These are phyloP conservation scores for Blastobotrys muscicola DNA, from an alignment of 805 yeast genomes.

Conservation along the genomic window DNA sequence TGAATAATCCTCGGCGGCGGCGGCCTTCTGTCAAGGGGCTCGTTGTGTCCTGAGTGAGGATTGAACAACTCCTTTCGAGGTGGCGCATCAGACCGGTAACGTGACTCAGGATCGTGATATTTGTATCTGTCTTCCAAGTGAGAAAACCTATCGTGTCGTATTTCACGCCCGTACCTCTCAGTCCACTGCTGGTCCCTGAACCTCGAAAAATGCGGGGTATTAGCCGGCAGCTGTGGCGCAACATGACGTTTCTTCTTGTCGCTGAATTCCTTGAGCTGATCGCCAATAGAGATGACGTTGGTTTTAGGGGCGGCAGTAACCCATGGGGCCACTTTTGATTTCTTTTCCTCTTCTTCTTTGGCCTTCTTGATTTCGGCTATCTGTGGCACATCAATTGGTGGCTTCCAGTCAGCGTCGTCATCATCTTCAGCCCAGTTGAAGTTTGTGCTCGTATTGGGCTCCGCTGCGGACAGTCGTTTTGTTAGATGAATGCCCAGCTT, in stretches of 20 bases:
- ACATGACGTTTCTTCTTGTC: slow-evolving; percentile 10
- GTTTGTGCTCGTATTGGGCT: slow-evolving; percentile 13
- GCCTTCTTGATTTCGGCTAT: slow-evolving; percentile 4
- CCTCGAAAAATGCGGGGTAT: slow-evolving; percentile 1
- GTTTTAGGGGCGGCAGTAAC: slow-evolving; percentile 3
- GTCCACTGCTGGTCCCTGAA: not conserved
- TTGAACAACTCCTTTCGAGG: slow-evolving; percentile 20
- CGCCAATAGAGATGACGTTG: slow-evolving; percentile 16
- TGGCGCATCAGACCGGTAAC: slow-evolving; percentile 16
- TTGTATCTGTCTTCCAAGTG: slow-evolving; percentile 13
- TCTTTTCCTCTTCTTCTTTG: slow-evolving; percentile 1
- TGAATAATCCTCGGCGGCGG: not conserved
- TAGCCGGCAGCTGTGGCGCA: not conserved
- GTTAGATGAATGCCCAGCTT: slow-evolving; percentile 28
- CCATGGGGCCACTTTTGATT: slow-evolving; percentile 16
- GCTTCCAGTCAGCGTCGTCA: slow-evolving; percentile 27
- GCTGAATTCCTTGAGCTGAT: slow-evolving; percentile 16
- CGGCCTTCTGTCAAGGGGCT: slow-evolving; percentile 8
- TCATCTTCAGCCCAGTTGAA: slow-evolving; percentile 32
- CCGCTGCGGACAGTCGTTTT: slow-evolving; percentile 22
- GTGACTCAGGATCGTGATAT: slow-evolving; percentile 17
- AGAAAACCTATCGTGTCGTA: slow-evolving; percentile 3
- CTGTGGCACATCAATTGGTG: slow-evolving; percentile 3
- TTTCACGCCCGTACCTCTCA: not conserved
- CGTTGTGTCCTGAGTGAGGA: slow-evolving; percentile 17